These are phyloP conservation scores for Aureobasidium sp. DNA, from an alignment of 2,329 filamentous ascomycete species.

Conservation along the genomic window DNA sequence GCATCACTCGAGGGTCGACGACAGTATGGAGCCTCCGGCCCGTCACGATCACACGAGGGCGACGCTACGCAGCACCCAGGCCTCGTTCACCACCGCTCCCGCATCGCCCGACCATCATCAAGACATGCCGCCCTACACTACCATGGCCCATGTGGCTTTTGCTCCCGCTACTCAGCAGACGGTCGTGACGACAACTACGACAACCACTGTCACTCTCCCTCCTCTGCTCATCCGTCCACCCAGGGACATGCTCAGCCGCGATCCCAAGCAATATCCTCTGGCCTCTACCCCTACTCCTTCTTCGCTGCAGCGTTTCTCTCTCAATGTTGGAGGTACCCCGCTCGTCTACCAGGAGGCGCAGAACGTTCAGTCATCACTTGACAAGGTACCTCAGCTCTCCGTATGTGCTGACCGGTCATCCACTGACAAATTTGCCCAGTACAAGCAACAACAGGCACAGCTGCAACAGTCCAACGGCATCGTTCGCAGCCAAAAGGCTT, in stretches of 20 bases:
- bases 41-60: not conserved
- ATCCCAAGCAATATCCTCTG: conserved; percentile 84
- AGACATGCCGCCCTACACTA: conserved; percentile 26
- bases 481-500: conserved; percentile 1
- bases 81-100: conserved; percentile 27
- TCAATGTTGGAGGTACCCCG: conserved; percentile 57
- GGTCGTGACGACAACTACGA: conserved; percentile 82
- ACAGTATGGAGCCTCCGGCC: conserved; percentile 16
- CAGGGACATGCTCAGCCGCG: conserved; percentile 62
- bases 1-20: not conserved
- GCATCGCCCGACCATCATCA: conserved; percentile 17
- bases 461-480: conserved; percentile 13
- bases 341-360: conserved; percentile 59
- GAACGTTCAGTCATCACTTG: conserved; percentile 46
- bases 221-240: conserved; percentile 74
- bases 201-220: conserved; percentile 73
- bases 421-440: conserved; percentile 6
- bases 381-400: conserved; percentile 40
- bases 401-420: not conserved
- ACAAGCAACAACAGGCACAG: conserved; percentile 17
- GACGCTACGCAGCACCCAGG: conserved; percentile 18
- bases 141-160: conserved; percentile 55
- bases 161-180: conserved; percentile 59
- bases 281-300: conserved; percentile 75
- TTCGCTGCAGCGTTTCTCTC: conserved; percentile 68